Evolutionary conservation across 495 filamentous ascomycete species (phyloP).

Genomic region (Aspergillus bridgeri): DNA sequence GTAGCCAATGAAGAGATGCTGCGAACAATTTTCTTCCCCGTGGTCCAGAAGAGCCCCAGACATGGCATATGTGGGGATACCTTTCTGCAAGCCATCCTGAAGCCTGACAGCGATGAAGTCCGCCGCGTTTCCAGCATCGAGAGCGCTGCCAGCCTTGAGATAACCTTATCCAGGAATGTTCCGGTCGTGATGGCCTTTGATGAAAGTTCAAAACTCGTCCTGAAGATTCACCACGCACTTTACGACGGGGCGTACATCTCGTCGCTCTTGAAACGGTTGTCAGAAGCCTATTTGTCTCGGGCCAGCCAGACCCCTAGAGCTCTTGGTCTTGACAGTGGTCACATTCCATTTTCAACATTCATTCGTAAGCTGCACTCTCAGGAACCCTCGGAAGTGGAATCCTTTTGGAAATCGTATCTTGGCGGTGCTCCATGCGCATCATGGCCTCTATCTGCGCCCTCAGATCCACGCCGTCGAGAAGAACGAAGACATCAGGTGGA

Average conservation of each 20-base stretch:
- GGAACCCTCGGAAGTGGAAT: neutral
- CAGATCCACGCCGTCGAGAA: neutral
- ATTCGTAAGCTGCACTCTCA: neutral
- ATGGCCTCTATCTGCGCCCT: neutral
- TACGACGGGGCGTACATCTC: slow-evolving; percentile 7
- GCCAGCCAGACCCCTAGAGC: neutral
- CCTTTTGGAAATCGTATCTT: slow-evolving; percentile 8
- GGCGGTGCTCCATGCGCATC: neutral
- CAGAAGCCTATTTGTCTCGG: neutral
- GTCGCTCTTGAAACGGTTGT: neutral
- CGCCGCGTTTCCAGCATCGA: neutral
- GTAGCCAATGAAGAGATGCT: slow-evolving; percentile 5
- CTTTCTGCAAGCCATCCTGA: slow-evolving; percentile 3
- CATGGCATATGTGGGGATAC: slow-evolving; percentile 3
- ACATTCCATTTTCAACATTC: slow-evolving; percentile 1
- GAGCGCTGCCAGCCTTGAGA: neutral
- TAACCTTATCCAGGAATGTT: neutral
- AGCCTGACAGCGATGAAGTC: neutral
- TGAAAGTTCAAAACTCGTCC: neutral
- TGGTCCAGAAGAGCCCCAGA: neutral
- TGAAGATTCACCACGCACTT: slow-evolving; percentile 6
- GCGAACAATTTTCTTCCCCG: slow-evolving; percentile 1
- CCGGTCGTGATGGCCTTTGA: neutral
- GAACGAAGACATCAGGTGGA: neutral
- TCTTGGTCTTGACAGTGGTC: neutral